Base-by-base conservation (phyloP, 192 early-diverging fungal species). In the Phycomyces nitens region DNA sequence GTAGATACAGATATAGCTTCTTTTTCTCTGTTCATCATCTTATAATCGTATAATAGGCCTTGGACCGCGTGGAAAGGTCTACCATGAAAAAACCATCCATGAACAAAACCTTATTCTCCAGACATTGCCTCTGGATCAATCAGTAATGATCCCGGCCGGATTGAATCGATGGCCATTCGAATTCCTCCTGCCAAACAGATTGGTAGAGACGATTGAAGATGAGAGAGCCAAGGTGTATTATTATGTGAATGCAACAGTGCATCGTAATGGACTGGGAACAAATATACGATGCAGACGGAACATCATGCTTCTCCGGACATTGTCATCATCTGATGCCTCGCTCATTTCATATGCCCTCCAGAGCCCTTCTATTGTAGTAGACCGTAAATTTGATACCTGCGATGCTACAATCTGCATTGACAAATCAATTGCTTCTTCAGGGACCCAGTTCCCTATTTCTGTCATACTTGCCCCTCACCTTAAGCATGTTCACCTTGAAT, bases 141-240 rank as follows among this genome's bases (percentile, higher is more conserved):
- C 53, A 0, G 15, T 53, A 15, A 27, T 56, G 12, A 42, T 56
- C 9, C 8, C 53, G 20, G 34, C 65, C 0, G 70, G 70, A 11
- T 22, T 72, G 22, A 64, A 72, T 24, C 53, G 60, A 15, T 72
- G 56, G 57, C 70, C 70, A 4, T 72, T 72, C 34, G 53, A 66
- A 42, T 72, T 65, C 50, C 14, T 72, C 15, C 24, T 72, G 50
- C 58, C 70, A n/a, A 72, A 72, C 24, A 34, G 22, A 34, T 9
- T 66, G 23, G 44, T 65, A 3, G 70, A 72, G 24, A 72, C 70
- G 0, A 72, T 72, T 22, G 70, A 72, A 65, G 70, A 72, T 23
- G 70, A 72, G 21, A 62, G 50, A 26, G 64, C 54, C n/a, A 72
- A 72, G 39, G 54, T 72, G 1, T 62, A 39, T 21, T 72, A 72